Evolutionary conservation across 768 basidiomycete species (phyloP).

Genomic region (Strobilomyces echinocephalus): DNA sequence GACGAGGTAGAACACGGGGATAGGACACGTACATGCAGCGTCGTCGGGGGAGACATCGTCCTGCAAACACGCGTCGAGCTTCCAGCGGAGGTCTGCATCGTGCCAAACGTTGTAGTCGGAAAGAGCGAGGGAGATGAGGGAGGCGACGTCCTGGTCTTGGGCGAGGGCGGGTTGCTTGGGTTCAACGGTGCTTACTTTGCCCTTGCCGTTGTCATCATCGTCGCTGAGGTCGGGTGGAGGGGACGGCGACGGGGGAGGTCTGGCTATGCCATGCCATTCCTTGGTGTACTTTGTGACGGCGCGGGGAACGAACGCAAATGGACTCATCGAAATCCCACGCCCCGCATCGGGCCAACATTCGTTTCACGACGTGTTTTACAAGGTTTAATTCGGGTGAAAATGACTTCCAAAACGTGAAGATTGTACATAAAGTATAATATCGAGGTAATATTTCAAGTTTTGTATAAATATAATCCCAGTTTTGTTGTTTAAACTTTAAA

Average conservation of each 20-base stretch:
- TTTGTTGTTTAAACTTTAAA: too few relatives aligned
- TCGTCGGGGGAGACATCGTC: slow-evolving; percentile 12
- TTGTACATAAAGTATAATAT: too few relatives aligned
- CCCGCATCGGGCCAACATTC: too few relatives aligned
- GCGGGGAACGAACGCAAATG: too few relatives aligned
- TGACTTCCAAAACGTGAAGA: too few relatives aligned
- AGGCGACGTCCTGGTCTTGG: slow-evolving; percentile 50
- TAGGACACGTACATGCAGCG: slow-evolving; percentile 46
- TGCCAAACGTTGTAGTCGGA: slow-evolving; percentile 69
- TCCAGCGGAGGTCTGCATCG: slow-evolving; percentile 49
- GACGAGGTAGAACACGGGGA: background rate
- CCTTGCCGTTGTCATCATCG: slow-evolving; percentile 9
- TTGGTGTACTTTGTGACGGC: background rate
- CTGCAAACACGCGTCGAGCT: slow-evolving; percentile 35
- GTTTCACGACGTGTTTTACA: too few relatives aligned
- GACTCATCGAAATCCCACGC: slow-evolving; percentile 23
- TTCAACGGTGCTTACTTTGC: slow-evolving; percentile 20
- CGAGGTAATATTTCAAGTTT: too few relatives aligned
- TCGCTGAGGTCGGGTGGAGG: background rate
- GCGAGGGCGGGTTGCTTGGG: slow-evolving; percentile 23
- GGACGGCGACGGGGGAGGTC: too few relatives aligned
- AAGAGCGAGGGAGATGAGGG: slow-evolving; percentile 54
- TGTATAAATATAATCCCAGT: too few relatives aligned
- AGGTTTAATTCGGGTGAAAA: too few relatives aligned
- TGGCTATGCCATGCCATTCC: background rate